Evolutionary conservation across 169 alveolate genomes (phyloP).

Genomic region (Plasmodium adleri): DNA sequence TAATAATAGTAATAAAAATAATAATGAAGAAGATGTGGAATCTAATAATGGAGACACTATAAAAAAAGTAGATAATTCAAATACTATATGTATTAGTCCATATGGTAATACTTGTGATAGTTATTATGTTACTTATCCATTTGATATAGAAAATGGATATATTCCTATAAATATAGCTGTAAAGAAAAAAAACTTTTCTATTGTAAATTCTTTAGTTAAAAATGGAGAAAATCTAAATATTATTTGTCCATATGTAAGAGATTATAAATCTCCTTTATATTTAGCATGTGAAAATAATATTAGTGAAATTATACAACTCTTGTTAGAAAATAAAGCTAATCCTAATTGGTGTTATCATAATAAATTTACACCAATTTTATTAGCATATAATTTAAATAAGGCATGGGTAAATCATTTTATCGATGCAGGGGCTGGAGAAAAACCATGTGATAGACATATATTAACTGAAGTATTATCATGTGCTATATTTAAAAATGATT

Average conservation of each 20-base stretch:
- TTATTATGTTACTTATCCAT: conserved; percentile 71
- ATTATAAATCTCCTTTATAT: conserved; percentile 91
- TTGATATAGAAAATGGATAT: conserved; percentile 78
- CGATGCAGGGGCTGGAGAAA: conserved; percentile 90
- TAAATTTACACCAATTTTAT: conserved; percentile 86
- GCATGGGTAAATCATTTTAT: conserved; percentile 88
- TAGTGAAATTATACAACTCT: conserved; percentile 83
- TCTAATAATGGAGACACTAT: conserved; percentile 15
- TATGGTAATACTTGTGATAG: conserved; percentile 73
- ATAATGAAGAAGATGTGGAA: conserved; percentile 34
- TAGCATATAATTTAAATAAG: conserved; percentile 87
- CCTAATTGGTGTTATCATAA: conserved; percentile 89
- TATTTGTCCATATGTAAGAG: conserved; percentile 85
- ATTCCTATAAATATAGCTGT: conserved; percentile 80
- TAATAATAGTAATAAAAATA: conserved; percentile 12
- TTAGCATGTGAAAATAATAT: conserved; percentile 89
- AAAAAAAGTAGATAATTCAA: conserved; percentile 41
- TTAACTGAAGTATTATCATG: conserved; percentile 86
- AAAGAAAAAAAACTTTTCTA: conserved; percentile 68
- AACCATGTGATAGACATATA: conserved; percentile 84
- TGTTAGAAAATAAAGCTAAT: conserved; percentile 89
- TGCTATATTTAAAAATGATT: conserved; percentile 87
- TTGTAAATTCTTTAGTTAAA: conserved; percentile 82
- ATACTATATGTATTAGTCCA: conserved; percentile 69
- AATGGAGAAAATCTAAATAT: conserved; percentile 83